phyloP scores from a whole-genome alignment of 768 basidiomycete species.

The Leucosporidium yakuticum region DNA sequence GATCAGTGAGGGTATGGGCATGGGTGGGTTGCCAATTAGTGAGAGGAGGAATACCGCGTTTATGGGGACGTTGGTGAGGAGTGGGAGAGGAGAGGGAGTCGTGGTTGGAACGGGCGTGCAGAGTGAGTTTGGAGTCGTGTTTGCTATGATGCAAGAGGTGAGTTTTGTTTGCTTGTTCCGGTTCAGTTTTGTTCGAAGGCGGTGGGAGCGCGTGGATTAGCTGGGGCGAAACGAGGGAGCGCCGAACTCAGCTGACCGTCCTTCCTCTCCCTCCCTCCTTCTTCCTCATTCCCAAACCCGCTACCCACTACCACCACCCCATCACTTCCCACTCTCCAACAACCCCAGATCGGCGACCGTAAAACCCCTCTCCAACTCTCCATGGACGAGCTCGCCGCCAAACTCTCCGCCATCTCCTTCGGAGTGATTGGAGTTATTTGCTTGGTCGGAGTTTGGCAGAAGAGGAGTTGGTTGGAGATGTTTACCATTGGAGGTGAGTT shows the following conservation, averaged over 20 bases:
- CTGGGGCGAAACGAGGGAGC: too few relatives aligned
- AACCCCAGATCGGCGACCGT: conserved; percentile 68
- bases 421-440: conserved; percentile 91
- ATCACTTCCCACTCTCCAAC: background rate
- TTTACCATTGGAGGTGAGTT: conserved; percentile 91
- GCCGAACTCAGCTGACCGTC: too few relatives aligned
- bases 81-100: conserved; percentile 76
- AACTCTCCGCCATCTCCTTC: conserved; percentile 82
- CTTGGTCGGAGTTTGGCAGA: conserved; percentile 77
- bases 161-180: conserved; percentile 26
- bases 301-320: too few relatives aligned
- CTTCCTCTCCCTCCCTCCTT: too few relatives aligned
- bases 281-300: too few relatives aligned
- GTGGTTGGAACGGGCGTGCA: conserved; percentile 78
- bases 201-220: too few relatives aligned
- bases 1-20: conserved; percentile 49
- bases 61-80: conserved; percentile 92
- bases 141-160: conserved; percentile 97
- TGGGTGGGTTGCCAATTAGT: conserved; percentile 54
- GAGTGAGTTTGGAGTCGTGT: conserved; percentile 93
- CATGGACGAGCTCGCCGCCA: conserved; percentile 95
- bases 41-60: conserved; percentile 83
- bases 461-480: conserved; percentile 90
- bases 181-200: too few relatives aligned
- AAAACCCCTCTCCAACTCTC: conserved; percentile 84